Evolutionary conservation across 2,329 filamentous ascomycete genomes (phyloP).

Genomic region (Didymella lethalis): DNA sequence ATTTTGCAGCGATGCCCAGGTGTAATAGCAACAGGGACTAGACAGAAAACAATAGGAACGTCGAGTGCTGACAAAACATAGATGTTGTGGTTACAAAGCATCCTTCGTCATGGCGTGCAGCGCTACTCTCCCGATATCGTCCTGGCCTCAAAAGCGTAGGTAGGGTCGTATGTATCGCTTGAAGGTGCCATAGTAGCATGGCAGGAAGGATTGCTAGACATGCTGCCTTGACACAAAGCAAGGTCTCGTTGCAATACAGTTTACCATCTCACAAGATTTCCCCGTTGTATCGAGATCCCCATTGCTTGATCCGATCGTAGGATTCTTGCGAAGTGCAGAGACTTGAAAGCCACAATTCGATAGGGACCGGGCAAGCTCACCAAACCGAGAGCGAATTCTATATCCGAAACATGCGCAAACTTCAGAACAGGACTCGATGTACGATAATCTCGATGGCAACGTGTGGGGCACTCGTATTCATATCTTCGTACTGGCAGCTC

Average conservation of each 20-base stretch:
- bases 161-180: neutral
- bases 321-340: neutral
- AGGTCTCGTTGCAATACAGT: no score
- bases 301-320: neutral
- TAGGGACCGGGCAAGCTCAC: neutral
- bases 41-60: neutral
- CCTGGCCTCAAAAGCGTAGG: neutral
- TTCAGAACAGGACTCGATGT: slow-evolving; percentile 10
- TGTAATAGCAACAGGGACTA: neutral
- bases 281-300: neutral
- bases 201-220: neutral
- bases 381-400: neutral
- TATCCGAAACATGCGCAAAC: slow-evolving; percentile 2
- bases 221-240: neutral
- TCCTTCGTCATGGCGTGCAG: neutral
- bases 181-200: neutral
- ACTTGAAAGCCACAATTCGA: neutral
- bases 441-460: neutral
- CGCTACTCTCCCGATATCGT: neutral
- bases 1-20: neutral
- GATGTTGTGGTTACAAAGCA: neutral
- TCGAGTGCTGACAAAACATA: neutral
- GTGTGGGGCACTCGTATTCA: neutral
- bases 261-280: neutral
- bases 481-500: neutral